Evolutionary conservation across 2,329 filamentous ascomycete species (phyloP), one percentile per base, ranked within the genome.

Genomic region (Neonectria ditissima): DNA sequence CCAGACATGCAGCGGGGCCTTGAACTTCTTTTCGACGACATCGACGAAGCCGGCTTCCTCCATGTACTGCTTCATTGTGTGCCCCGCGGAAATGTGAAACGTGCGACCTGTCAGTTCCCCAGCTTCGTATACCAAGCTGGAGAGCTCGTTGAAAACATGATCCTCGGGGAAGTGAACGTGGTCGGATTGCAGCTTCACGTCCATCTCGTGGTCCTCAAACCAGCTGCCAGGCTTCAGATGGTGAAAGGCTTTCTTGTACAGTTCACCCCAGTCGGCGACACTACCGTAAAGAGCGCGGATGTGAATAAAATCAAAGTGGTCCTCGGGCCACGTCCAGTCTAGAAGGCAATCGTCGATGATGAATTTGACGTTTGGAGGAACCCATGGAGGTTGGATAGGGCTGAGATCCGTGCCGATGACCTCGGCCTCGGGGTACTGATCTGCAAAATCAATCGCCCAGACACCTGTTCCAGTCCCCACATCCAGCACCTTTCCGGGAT

Each of bases 371-470:
- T 65, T 65, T 9, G 59, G 63, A 4, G 59, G 63, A 13, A 63
- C 63, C 59, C 59, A 65, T 9, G 51, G 18, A 3, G 86, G 85
- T 69, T 88, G 86, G 16, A 87, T 85, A 1, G 86, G 84, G 30
- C 82, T 85, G 18, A 88, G 80, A 70, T 88, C 85, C 8, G 83
- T 85, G 44, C 86, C 86, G 50, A 80, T 79, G 6, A 75, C 83
- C 77, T 71, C 78, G 61, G 73, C 80, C 67, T 78, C 70, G 28
- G 83, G 83, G 44, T 81, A 82, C 8, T 79, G 64, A 59, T 84
- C 73, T 66, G 79, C 74, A 56, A 78, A 73, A 63, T 87, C 86
- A 62, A 88, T 63, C 10, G 63, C 63, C 63, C 63, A 65, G 16
- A 65, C 59, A 2, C 63, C 59, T 0, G 63, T 63, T 14, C 63